Evolutionary conservation across 306 rosid genomes (phyloP).

Genomic region (Pterocarpus macrocarpus): DNA sequence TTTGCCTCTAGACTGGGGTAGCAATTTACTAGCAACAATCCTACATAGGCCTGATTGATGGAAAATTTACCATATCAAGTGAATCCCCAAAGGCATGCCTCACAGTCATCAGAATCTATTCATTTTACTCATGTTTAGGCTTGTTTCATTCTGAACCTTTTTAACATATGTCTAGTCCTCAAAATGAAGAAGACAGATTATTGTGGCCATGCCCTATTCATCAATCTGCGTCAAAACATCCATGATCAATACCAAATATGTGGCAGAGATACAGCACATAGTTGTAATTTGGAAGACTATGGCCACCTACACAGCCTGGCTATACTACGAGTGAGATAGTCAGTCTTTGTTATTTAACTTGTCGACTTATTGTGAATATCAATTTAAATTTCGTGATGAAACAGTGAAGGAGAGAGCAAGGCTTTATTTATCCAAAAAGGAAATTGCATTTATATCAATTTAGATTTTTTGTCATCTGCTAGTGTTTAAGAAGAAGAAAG

Average conservation of each 20-base stretch:
- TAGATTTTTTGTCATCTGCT: not conserved
- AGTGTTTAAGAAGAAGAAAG: not conserved
- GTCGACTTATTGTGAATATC: not conserved
- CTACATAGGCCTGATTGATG: not conserved
- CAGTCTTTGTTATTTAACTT: not conserved
- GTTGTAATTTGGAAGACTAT: not conserved
- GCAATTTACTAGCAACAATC: not conserved
- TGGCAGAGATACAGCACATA: conserved; percentile 6
- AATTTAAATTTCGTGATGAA: not conserved
- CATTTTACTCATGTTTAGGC: not conserved
- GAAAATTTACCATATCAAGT: not conserved
- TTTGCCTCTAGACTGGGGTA: conserved; percentile 5
- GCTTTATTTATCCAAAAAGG: not conserved
- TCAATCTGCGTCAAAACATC: conserved; percentile 32
- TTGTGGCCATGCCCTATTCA: conserved; percentile 1
- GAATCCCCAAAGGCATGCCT: not conserved
- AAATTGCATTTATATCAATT: too few relatives aligned
- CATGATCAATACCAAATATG: not conserved
- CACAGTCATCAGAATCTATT: conserved; percentile 13
- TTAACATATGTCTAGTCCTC: not conserved
- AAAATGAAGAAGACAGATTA: not conserved
- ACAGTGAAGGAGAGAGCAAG: not conserved
- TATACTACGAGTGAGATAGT: not conserved
- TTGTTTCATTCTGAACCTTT: not conserved
- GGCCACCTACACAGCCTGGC: not conserved